Base-by-base conservation (phyloP, 139 green algal genomes). In the Pseudopediastrum boryanum region DNA sequence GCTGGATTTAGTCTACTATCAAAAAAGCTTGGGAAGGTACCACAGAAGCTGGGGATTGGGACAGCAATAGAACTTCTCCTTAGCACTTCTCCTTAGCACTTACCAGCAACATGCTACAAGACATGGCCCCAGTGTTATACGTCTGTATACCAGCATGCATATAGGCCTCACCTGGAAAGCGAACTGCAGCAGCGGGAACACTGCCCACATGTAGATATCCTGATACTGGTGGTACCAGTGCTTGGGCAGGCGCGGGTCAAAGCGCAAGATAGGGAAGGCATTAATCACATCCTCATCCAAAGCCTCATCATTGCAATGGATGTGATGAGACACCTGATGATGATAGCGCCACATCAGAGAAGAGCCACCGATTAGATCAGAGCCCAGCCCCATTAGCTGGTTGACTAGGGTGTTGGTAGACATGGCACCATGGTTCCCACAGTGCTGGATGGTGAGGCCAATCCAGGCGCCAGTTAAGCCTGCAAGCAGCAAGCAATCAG, bases 341-440 rank as follows among this genome's bases (percentile, higher is more conserved):
- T 96, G 92, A 79, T 95, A 96, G 12, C 92, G 76, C 93, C 93
- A 97, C 86, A 93, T 92, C 33, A 97, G 90, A 42, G 80, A 90
- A 52, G 89, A 93, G 36, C 91, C 93, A 21, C 93, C 93, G 29
- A 89, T 90, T 46, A 97, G 83, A 80, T 97, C 93, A 59, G 92
- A 68, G 10, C 79, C 89, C 31, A 94, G 65, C 3, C 93, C 93
- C 78, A 94, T 52, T 0, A 86, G 35, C 41, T 89, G 83, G 86
- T 97, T 97, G 8, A 97, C 84, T 39, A 66, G 56, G 1, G 86
- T 78, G 33, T 90, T 92, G 41, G 87, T 94, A 36, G 81, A 90
- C 93, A 97, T 97, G n/a, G 93, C 92, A n/a, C 93, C 93, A 75
- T 97, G 93, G 87, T 97, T 97, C 38, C 92, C 73, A 48, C 59